Conservation (phyloP, 2,329 filamentous ascomycete genomes). For the Xylariaceae sp. region DNA sequence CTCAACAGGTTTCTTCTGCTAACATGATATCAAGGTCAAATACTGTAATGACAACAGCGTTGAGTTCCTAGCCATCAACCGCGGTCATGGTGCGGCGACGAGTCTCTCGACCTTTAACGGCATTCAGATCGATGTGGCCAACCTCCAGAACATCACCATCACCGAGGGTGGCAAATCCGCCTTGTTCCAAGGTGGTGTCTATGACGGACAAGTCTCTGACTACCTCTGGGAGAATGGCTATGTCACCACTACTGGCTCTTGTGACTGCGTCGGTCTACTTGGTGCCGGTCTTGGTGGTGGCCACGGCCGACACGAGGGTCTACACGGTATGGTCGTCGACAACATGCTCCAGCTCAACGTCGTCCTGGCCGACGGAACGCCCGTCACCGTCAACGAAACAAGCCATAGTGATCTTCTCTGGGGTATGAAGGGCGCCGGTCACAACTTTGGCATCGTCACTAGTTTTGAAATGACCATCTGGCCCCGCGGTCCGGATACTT, state of each 20-base stretch:
- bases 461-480: slow-evolving; percentile 15
- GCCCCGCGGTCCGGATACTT: background rate
- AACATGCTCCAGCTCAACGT: slow-evolving; percentile 19
- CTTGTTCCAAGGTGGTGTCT: slow-evolving; percentile 10
- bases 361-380: slow-evolving; percentile 19
- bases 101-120: slow-evolving; percentile 22
- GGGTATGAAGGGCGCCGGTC: slow-evolving; percentile 10
- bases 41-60: slow-evolving; percentile 24
- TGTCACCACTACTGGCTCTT: slow-evolving; percentile 16
- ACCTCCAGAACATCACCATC: slow-evolving; percentile 17
- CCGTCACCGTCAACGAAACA: slow-evolving; percentile 9
- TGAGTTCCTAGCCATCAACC: slow-evolving; percentile 21
- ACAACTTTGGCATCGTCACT: slow-evolving; percentile 12
- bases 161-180: background rate
- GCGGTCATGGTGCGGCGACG: slow-evolving; percentile 20
- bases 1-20: background rate
- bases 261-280: slow-evolving; percentile 23
- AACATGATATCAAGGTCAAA: slow-evolving; percentile 13
- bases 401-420: slow-evolving; percentile 14
- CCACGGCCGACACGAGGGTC: slow-evolving; percentile 24
- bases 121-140: slow-evolving; percentile 22
- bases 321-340: slow-evolving; percentile 24
- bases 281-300: slow-evolving; percentile 26
- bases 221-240: slow-evolving; percentile 18
- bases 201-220: slow-evolving; percentile 2